phyloP scores from a whole-genome alignment of 2,329 filamentous ascomycete genomes.

The Lecanicillium sp. region DNA sequence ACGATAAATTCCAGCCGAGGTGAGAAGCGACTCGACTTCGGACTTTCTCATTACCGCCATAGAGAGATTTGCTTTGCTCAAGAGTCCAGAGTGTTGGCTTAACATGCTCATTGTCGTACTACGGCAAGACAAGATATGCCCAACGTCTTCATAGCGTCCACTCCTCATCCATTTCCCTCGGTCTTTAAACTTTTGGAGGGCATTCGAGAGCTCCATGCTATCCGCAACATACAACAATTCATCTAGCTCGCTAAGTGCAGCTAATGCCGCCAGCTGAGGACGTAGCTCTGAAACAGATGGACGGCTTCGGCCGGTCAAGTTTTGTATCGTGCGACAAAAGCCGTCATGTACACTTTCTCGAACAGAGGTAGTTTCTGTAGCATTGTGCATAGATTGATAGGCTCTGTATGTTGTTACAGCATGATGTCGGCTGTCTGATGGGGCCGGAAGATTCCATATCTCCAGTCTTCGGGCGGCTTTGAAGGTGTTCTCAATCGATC shows the following conservation, averaged over 20 bases:
- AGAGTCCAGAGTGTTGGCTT: constrained; percentile 58
- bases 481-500: constrained; percentile 64
- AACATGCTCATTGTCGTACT: constrained; percentile 76
- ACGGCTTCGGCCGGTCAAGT: constrained; percentile 36
- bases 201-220: constrained; percentile 49
- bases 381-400: constrained; percentile 70
- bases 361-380: constrained; percentile 46
- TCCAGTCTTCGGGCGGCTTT: constrained; percentile 74
- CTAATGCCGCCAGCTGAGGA: constrained; percentile 52
- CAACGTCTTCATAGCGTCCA: constrained; percentile 71
- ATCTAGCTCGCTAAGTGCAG: constrained; percentile 72
- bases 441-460: constrained; percentile 83
- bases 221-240: constrained; percentile 60
- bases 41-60: constrained; percentile 56
- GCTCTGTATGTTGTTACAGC: constrained; percentile 68
- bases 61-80: constrained; percentile 51
- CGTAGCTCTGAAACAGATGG: constrained; percentile 44
- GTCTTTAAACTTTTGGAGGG: constrained; percentile 54
- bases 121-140: constrained; percentile 72
- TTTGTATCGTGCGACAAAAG: constrained; percentile 50
- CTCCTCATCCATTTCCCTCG: constrained; percentile 75
- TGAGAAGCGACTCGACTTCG: constrained; percentile 69
- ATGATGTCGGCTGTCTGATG: constrained; percentile 51
- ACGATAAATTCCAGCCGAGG: constrained; percentile 67
- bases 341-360: constrained; percentile 54